Evolutionary conservation across 1,284 basidiomycete genomes (phyloP).

Genomic region (Lignosus rhinocerotis): DNA sequence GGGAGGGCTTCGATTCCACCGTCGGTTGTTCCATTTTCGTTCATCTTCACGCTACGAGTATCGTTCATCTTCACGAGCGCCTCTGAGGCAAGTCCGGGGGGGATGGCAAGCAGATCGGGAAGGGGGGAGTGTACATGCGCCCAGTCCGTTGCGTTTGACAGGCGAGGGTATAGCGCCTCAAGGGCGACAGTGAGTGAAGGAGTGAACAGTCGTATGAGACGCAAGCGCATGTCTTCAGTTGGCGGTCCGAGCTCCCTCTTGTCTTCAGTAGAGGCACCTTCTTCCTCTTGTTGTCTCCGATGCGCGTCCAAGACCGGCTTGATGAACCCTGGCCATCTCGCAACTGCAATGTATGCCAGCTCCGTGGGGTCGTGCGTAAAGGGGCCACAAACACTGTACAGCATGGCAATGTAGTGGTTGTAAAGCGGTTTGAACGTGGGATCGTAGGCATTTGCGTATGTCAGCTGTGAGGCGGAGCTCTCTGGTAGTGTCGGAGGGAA

Average conservation of each 20-base stretch:
- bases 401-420: constrained; percentile 61
- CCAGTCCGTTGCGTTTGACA: constrained; percentile 63
- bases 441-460: constrained; percentile 44
- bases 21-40: constrained; percentile 14
- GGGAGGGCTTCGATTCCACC: constrained; percentile 41
- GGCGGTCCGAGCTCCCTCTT: constrained; percentile 38
- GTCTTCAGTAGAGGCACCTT: constrained; percentile 1
- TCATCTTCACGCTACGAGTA: not conserved
- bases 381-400: constrained; percentile 65
- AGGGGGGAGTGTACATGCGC: constrained; percentile 46
- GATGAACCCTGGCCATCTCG: constrained; percentile 80
- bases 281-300: constrained; percentile 16
- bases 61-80: constrained; percentile 7
- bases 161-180: constrained; percentile 64
- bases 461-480: constrained; percentile 23
- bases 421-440: constrained; percentile 61
- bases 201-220: constrained; percentile 60
- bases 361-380: constrained; percentile 71
- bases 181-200: constrained; percentile 60
- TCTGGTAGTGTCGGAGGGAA: constrained; percentile 25
- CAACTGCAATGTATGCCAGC: constrained; percentile 73
- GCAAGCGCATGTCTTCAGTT: constrained; percentile 59
- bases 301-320: constrained; percentile 64
- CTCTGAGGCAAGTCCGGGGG: constrained; percentile 15
- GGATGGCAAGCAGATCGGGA: constrained; percentile 33